Evolutionary conservation across 495 filamentous ascomycete genomes (phyloP), one percentile per base, ranked within the genome.

Genomic region (Poronia punctata): DNA sequence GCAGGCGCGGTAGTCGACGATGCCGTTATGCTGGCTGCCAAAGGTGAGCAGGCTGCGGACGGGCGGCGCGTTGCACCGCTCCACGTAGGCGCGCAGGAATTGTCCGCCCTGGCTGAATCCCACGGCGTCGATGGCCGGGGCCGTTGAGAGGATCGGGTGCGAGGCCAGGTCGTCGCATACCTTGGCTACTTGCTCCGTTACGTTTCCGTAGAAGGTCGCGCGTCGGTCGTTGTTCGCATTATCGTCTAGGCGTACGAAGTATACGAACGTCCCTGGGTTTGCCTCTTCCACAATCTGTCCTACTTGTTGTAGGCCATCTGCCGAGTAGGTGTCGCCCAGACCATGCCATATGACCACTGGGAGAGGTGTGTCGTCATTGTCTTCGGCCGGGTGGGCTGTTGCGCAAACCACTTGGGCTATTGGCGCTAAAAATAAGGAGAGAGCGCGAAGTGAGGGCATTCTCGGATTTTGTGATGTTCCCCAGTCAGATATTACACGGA

Each of bases 31-130:
- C 63, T 90, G 92, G 48, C 78, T 82, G 42, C 93, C 92, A 47
- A 93, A 93, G 2, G 92, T 98, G 35, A 97, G 75, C 16, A 98
- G 75, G 54, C 76, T 92, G 28, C 75, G 73, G 15, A 97, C 77
- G 2, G 80, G 85, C 2, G 88, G 86, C 31, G 57, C 61, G 61
- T 92, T 93, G 72, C 92, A 98, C 9, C 86, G 76, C 70, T 98
- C 82, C 53, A 94, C 72, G 63, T 89, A 90, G n/a, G 72, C 92
- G 44, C 92, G 84, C 9, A 98, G 76, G 67, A 98, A 96, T 55
- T 95, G 88, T 22, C 92, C 93, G 48, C 92, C 92, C 60, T 98
- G 92, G 18, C 83, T 89, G 70, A 97, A 96, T 4, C 92, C 92
- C 14, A 98, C 60, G 2, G 86, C 93, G 61, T 97, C 90, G 61